Conservation (phyloP, 2,329 filamentous ascomycete species). For the Magnaporthiopsis poae region DNA sequence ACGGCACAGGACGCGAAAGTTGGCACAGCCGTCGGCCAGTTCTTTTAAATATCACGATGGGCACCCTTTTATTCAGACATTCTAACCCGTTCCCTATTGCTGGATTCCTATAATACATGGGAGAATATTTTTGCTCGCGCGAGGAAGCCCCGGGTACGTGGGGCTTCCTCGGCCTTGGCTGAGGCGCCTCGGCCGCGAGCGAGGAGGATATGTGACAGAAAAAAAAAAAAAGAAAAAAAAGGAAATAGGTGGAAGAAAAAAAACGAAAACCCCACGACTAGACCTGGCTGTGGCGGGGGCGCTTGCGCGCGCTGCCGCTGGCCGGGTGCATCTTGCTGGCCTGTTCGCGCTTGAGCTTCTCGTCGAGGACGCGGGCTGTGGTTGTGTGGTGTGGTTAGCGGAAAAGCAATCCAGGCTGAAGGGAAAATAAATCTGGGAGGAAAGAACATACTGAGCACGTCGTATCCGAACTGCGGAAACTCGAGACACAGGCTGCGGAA, state of each 20-base stretch:
- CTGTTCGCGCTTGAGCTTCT: conserved; percentile 55
- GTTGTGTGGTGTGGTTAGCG: conserved; percentile 1
- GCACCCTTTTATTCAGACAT: no score
- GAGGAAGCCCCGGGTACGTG: no score
- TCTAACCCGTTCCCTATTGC: no score
- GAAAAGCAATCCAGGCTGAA: neutral
- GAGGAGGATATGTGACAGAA: no score
- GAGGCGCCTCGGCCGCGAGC: no score
- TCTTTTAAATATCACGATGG: no score
- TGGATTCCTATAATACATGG: no score
- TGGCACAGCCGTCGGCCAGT: no score
- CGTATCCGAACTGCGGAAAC: conserved; percentile 84
- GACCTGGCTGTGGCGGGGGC: conserved; percentile 41
- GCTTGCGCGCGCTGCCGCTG: conserved; percentile 43
- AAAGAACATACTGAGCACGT: conserved; percentile 64
- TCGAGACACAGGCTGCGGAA: conserved; percentile 79
- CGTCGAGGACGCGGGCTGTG: conserved; percentile 52
- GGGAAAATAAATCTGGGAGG: neutral
- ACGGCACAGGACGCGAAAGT: no score
- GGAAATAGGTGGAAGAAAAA: neutral
- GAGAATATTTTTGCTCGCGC: no score
- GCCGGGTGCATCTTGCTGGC: conserved; percentile 49
- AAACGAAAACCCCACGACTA: neutral
- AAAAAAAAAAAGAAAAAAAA: neutral
- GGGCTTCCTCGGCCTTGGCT: no score